Conservation (phyloP, 1,139 yeast species). For the Candida sp. region DNA sequence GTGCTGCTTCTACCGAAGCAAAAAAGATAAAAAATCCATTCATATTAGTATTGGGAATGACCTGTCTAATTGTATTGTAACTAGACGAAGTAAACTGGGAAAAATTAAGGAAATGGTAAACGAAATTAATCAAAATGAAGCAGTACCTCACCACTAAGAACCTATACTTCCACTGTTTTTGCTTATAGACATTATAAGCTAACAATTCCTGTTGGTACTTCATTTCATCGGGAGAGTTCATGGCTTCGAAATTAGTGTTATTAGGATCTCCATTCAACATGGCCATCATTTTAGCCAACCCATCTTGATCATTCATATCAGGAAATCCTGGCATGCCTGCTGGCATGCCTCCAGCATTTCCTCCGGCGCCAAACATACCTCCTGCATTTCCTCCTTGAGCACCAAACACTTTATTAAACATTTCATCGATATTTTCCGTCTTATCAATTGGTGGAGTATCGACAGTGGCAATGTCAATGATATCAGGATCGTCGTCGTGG, state of each 20-base stretch:
- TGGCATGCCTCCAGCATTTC: conserved; percentile 5
- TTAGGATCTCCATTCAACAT: neutral
- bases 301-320: conserved; percentile 11
- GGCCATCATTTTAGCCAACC: conserved; percentile 1
- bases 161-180: conserved; percentile 27
- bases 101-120: conserved; percentile 26
- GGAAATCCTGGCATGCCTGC: conserved; percentile 8
- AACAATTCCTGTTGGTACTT: conserved; percentile 29
- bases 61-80: conserved; percentile 23
- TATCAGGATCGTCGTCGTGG: conserved; percentile 33
- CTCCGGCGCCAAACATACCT: conserved; percentile 4
- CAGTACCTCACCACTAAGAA: conserved; percentile 30
- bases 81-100: conserved; percentile 29
- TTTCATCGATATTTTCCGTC: conserved; percentile 27
- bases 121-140: conserved; percentile 26
- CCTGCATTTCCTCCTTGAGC: conserved; percentile 9
- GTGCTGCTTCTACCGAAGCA: conserved; percentile 29
- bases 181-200: conserved; percentile 30
- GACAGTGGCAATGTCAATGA: conserved; percentile 16
- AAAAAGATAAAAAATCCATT: conserved; percentile 26
- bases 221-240: conserved; percentile 15
- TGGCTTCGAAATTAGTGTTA: conserved; percentile 1
- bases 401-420: conserved; percentile 31
- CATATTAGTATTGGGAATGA: conserved; percentile 11
- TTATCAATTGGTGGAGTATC: conserved; percentile 9